Base-by-base conservation (phyloP, 257 asterid genomes). In the Vinca minor region DNA sequence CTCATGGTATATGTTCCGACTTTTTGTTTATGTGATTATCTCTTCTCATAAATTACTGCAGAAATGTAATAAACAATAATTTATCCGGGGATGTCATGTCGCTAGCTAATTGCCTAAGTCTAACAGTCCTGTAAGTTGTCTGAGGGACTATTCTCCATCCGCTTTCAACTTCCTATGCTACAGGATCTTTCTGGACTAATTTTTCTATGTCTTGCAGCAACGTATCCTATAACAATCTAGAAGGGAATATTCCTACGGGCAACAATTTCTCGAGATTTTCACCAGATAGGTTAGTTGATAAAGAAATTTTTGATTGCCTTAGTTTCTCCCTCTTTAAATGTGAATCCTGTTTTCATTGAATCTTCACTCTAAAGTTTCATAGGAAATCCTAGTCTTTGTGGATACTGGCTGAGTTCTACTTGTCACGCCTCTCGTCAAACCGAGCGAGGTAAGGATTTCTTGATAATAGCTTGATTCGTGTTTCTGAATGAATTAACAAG, bases 301-400 rank as follows among this genome's bases (percentile, higher is more conserved):
- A n/a, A n/a, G n/a, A 18, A 28, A 9, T 55, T 17, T 38, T 14
- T 28, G 41, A 13, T 56, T 17, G 23, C 41, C 21, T 55, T 8
- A 3, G 21, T 55, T 35, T 29, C 25, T 55, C 6, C 23, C 4
- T n/a, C 25, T 31, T 7, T 14, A 13, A 29, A 13, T 42, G 26
- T 39, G 11, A 55, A 32, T 28, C 57, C 38, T 0, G 15, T 53
- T 34, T 35, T 8, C 18, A 69, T 5, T 59, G 7, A 23, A 36
- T 55, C 38, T 62, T 32, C 14, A 14, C 7, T 42, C n/a, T 8
- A 31, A 74, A 91, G 97, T 72, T 91, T 87, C 78, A 32, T 84
- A 7, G 99, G 99, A 62, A 89, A 93, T 76, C 90, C 94, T 0
- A 63, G 82, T 62, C 95, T 93, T 23, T 93, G 99, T 71, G 95